A percentile compares a stretch with the other conserved stretches of the same genome.
Conservation (phyloP, 2,329 filamentous ascomycete genomes). For the Phialemoniopsis sp. region DNA sequence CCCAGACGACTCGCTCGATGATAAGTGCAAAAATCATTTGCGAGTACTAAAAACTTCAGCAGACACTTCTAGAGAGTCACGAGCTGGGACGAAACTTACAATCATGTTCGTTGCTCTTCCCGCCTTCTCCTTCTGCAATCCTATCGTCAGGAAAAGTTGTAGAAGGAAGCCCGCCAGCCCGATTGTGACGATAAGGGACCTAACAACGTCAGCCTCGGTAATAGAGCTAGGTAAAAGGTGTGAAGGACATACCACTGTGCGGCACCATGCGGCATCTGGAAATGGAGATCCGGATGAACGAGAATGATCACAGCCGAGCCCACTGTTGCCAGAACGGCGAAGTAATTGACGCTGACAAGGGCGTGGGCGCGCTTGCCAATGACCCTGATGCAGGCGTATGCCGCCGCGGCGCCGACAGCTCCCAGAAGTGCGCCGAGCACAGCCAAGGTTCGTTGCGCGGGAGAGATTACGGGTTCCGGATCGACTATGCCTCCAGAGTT, state of each 20-base stretch:
- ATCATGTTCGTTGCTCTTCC: conserved; percentile 55
- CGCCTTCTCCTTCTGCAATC: conserved; percentile 63
- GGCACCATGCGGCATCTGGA: conserved; percentile 32
- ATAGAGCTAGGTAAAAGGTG: conserved; percentile 66
- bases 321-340: conserved; percentile 51
- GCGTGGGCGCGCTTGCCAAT: conserved; percentile 79
- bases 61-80: too few species aligned
- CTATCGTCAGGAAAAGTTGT: conserved; percentile 81
- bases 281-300: conserved; percentile 39
- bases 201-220: background rate
- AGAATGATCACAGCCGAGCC: conserved; percentile 40
- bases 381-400: conserved; percentile 71
- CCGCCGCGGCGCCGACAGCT: conserved; percentile 69
- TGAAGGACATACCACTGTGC: conserved; percentile 57
- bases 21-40: conserved; percentile 52
- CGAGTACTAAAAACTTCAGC: conserved; percentile 30
- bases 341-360: conserved; percentile 76
- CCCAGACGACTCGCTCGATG: conserved; percentile 50
- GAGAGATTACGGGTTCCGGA: conserved; percentile 27
- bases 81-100: too few species aligned
- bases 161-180: conserved; percentile 62
- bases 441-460: conserved; percentile 63
- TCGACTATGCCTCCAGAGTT: background rate
- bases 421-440: conserved; percentile 71
- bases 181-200: too few species aligned